A percentile compares a stretch with the other conserved stretches of the same genome.
phyloP scores from a whole-genome alignment of 192 early-diverging fungal genomes.

The Glomus cerebriforme region DNA sequence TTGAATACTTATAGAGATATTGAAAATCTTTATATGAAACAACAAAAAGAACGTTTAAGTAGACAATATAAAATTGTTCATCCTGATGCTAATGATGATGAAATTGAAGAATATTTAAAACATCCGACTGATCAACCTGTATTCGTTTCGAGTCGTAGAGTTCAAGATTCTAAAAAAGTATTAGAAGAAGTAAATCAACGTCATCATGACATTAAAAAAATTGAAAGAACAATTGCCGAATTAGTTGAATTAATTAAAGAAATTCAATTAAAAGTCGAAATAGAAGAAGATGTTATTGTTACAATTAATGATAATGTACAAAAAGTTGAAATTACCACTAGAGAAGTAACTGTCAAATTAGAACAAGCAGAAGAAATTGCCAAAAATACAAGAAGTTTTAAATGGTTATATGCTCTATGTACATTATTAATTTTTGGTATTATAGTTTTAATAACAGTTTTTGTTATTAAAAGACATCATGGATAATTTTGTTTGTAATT shows the following conservation, averaged over 20 bases:
- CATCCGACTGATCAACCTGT: slow-evolving; percentile 29
- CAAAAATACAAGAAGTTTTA: neutral
- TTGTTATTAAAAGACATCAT: neutral
- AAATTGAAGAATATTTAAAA: slow-evolving; percentile 72
- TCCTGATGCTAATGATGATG: slow-evolving; percentile 73
- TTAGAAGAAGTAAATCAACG: slow-evolving; percentile 79
- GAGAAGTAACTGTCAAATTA: slow-evolving; percentile 59
- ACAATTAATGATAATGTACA: slow-evolving; percentile 42
- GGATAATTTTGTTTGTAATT: no score
- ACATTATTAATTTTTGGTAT: neutral
- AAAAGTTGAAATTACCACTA: slow-evolving; percentile 54
- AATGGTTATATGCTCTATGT: neutral
- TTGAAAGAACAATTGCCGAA: slow-evolving; percentile 85
- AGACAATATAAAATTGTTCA: slow-evolving; percentile 83
- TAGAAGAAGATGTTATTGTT: slow-evolving; percentile 73
- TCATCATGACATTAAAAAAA: slow-evolving; percentile 82
- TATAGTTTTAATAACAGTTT: neutral
- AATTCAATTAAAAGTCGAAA: slow-evolving; percentile 83
- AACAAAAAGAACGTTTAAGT: slow-evolving; percentile 79
- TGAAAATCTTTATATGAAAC: slow-evolving; percentile 76
- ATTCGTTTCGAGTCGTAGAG: slow-evolving; percentile 58
- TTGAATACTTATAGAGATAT: slow-evolving; percentile 77
- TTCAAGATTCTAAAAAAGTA: slow-evolving; percentile 69
- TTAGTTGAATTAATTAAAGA: slow-evolving; percentile 84
- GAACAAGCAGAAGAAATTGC: slow-evolving; percentile 33